Conservation (phyloP, 768 basidiomycete genomes). For the Kwoniella sp. region DNA sequence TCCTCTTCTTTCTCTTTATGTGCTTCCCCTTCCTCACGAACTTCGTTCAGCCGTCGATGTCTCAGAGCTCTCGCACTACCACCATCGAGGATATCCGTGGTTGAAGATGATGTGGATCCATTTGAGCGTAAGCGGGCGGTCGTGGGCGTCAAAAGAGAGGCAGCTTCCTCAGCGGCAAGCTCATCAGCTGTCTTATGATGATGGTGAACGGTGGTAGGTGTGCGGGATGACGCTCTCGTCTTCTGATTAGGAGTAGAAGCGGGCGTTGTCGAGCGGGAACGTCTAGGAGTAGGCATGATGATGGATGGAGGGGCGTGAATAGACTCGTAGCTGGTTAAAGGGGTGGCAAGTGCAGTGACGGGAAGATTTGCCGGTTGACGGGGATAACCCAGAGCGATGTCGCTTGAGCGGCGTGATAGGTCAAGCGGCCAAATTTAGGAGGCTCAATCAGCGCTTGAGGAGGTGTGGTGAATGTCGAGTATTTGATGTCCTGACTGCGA, state of each 20-base stretch:
- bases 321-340: neutral
- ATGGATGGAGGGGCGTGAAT: neutral
- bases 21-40: conserved; percentile 6
- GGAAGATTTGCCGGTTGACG: neutral
- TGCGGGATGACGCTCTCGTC: conserved; percentile 17
- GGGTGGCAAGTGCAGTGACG: neutral
- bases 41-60: conserved; percentile 16
- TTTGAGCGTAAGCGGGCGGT: neutral
- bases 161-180: conserved; percentile 35
- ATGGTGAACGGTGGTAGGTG: conserved; percentile 7
- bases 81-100: neutral
- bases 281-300: conserved; percentile 33
- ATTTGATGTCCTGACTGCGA: too few species aligned
- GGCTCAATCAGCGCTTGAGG: too few species aligned
- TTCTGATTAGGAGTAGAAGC: conserved; percentile 5
- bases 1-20: conserved; percentile 9
- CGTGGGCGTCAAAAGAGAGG: conserved; percentile 16
- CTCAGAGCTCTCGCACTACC: conserved; percentile 19
- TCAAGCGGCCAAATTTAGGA: too few species aligned
- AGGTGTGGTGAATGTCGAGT: too few species aligned
- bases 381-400: too few species aligned
- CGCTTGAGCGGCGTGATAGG: too few species aligned
- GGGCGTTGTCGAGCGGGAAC: conserved; percentile 13
- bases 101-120: neutral
- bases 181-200: conserved; percentile 42